Conservation (phyloP, 805 yeast species). For the Saturnispora saitoi region DNA sequence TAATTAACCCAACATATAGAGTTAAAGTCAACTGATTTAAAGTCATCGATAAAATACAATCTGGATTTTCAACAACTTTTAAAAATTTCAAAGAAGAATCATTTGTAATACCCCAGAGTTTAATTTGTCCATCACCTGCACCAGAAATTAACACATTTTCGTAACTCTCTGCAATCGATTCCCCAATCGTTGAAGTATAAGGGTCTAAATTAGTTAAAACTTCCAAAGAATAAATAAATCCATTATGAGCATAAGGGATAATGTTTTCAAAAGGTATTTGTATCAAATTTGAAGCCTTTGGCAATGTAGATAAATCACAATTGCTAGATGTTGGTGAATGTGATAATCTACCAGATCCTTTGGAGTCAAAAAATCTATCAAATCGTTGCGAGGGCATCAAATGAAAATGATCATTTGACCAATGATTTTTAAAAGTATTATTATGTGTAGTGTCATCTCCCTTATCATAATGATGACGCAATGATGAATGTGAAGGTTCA, state of each 20-base stretch:
- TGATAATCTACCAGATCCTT: slow-evolving; percentile 34
- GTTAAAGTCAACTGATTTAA: slow-evolving; percentile 45
- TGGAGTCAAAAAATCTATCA: slow-evolving; percentile 83
- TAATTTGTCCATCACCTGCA: slow-evolving; percentile 88
- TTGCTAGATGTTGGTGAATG: slow-evolving; percentile 1
- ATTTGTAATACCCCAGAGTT: slow-evolving; percentile 55
- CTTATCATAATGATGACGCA: background rate
- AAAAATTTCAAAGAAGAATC: slow-evolving; percentile 20
- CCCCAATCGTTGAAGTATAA: slow-evolving; percentile 16
- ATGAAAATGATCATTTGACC: slow-evolving; percentile 24
- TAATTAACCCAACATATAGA: slow-evolving; percentile 73
- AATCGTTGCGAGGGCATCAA: slow-evolving; percentile 58
- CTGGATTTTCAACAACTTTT: slow-evolving; percentile 49
- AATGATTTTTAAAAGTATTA: slow-evolving; percentile 10
- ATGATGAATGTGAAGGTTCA: slow-evolving; percentile 4
- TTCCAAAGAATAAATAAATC: slow-evolving; percentile 72
- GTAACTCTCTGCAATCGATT: slow-evolving; percentile 20
- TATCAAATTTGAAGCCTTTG: slow-evolving; percentile 35
- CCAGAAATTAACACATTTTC: slow-evolving; percentile 49
- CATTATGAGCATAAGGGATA: slow-evolving; percentile 80
- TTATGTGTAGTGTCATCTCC: too few species aligned
- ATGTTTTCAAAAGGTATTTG: slow-evolving; percentile 64
- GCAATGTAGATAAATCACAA: slow-evolving; percentile 1
- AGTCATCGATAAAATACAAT: slow-evolving; percentile 63
- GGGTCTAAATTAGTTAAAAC: slow-evolving; percentile 21